A percentile compares a stretch with the other conserved stretches of the same genome.
These are phyloP conservation scores for Trichoderma gamsii DNA, from an alignment of 495 filamentous ascomycete genomes.

Conservation along the genomic window DNA sequence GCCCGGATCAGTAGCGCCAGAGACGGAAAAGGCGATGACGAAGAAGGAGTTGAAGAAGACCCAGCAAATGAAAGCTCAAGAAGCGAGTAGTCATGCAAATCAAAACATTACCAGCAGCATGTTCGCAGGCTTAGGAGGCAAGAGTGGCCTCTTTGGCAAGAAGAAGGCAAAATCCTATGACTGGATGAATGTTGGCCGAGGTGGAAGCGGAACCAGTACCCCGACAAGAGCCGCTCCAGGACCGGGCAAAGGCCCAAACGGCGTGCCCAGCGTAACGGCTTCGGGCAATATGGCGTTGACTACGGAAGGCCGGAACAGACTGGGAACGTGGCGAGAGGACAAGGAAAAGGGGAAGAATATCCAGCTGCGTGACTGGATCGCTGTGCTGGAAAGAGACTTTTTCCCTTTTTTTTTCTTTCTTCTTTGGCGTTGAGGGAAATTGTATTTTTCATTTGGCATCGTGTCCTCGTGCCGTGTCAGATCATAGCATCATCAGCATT, in stretches of 20 bases:
- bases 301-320: slow-evolving; percentile 34
- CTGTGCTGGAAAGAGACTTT: slow-evolving; percentile 57
- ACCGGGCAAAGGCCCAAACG: slow-evolving; percentile 23
- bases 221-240: slow-evolving; percentile 32
- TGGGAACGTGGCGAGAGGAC: slow-evolving; percentile 60
- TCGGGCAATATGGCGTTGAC: slow-evolving; percentile 31
- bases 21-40: slow-evolving; percentile 42
- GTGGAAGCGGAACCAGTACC: slow-evolving; percentile 41
- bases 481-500: neutral
- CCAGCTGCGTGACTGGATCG: slow-evolving; percentile 64
- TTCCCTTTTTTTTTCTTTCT: neutral
- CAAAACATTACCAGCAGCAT: slow-evolving; percentile 51
- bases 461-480: neutral
- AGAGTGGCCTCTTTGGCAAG: slow-evolving; percentile 36
- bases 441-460: neutral
- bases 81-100: slow-evolving; percentile 47
- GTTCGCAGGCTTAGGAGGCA: slow-evolving; percentile 42
- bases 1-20: slow-evolving; percentile 42
- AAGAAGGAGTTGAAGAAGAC: slow-evolving; percentile 58
- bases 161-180: slow-evolving; percentile 52
- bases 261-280: slow-evolving; percentile 24
- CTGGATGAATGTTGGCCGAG: slow-evolving; percentile 49
- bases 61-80: slow-evolving; percentile 43
- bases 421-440: neutral
- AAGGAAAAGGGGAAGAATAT: slow-evolving; percentile 54